Conservation (phyloP, 2,329 filamentous ascomycete species). For the Lasiodiplodia citricola region DNA sequence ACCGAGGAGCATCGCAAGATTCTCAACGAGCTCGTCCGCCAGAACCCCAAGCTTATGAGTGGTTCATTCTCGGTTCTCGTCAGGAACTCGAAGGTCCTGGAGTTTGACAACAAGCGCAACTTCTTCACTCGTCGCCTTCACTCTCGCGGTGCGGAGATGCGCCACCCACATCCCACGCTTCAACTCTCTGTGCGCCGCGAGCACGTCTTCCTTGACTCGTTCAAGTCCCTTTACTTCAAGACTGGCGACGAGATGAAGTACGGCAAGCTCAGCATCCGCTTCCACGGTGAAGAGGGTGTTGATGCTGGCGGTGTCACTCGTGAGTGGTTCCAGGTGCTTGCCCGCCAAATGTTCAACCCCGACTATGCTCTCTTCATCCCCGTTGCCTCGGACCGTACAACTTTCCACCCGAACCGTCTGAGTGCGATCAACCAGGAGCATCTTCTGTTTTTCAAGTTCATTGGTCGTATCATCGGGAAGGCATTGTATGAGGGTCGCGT, state of each 20-base stretch:
- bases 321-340: conserved; percentile 98
- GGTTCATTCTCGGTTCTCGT: conserved; percentile 95
- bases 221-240: conserved; percentile 98
- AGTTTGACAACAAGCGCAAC: conserved; percentile 99
- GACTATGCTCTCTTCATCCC: conserved; percentile 97
- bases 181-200: conserved; percentile 91
- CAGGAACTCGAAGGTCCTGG: conserved; percentile 97
- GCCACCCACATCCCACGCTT: conserved; percentile 75
- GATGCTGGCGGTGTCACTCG: conserved; percentile 96
- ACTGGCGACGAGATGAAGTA: conserved; percentile 97
- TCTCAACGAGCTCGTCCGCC: conserved; percentile 94
- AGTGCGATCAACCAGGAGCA: conserved; percentile 96
- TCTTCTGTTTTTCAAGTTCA: conserved; percentile 98
- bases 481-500: conserved; percentile 95
- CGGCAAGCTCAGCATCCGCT: conserved; percentile 96
- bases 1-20: conserved; percentile 98
- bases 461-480: conserved; percentile 97
- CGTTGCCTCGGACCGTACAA: conserved; percentile 95
- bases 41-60: conserved; percentile 98
- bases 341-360: conserved; percentile 98
- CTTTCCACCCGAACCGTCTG: conserved; percentile 96
- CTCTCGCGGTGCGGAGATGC: conserved; percentile 70
- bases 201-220: conserved; percentile 97
- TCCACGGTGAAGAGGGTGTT: conserved; percentile 96
- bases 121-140: conserved; percentile 97